Conservation (phyloP, 768 basidiomycete species). For the Rubroboletus satanas region DNA sequence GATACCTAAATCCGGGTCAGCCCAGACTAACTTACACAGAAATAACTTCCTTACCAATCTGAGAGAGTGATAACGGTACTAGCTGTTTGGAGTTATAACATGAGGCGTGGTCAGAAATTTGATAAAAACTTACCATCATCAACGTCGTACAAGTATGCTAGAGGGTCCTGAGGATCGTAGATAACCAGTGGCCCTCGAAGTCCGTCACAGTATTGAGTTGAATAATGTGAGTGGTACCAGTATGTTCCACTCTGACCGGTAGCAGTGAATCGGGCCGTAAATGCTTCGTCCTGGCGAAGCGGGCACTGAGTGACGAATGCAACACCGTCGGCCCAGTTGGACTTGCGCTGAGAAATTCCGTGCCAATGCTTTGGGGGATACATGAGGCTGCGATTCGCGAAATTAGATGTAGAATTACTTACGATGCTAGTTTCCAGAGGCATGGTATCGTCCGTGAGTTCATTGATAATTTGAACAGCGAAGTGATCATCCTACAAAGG, state of each 20-base stretch:
- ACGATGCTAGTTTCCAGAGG: slow-evolving; percentile 42
- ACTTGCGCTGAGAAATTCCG: slow-evolving; percentile 24
- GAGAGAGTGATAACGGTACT: slow-evolving; percentile 46
- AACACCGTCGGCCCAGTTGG: slow-evolving; percentile 36
- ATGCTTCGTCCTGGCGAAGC: slow-evolving; percentile 31
- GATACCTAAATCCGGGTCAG: slow-evolving; percentile 34
- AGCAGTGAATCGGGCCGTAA: slow-evolving; percentile 35
- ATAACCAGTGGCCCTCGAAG: slow-evolving; percentile 42
- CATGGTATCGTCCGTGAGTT: slow-evolving; percentile 46
- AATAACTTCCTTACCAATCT: slow-evolving; percentile 39
- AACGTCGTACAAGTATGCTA: slow-evolving; percentile 39
- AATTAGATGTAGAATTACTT: slow-evolving; percentile 5
- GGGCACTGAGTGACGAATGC: slow-evolving; percentile 45
- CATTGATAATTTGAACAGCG: slow-evolving; percentile 41
- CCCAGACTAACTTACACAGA: background rate
- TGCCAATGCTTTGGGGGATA: slow-evolving; percentile 29
- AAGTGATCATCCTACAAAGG: slow-evolving; percentile 36
- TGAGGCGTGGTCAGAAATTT: background rate
- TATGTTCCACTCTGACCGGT: slow-evolving; percentile 40
- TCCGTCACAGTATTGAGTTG: slow-evolving; percentile 41
- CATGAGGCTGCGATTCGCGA: slow-evolving; percentile 18
- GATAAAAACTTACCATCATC: slow-evolving; percentile 37
- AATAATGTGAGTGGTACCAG: slow-evolving; percentile 45
- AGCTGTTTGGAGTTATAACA: slow-evolving; percentile 18
- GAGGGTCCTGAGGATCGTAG: slow-evolving; percentile 44